Evolutionary conservation across 768 basidiomycete genomes (phyloP), one percentile per base, ranked within the genome.

Genomic region (Mycena polygramma): DNA sequence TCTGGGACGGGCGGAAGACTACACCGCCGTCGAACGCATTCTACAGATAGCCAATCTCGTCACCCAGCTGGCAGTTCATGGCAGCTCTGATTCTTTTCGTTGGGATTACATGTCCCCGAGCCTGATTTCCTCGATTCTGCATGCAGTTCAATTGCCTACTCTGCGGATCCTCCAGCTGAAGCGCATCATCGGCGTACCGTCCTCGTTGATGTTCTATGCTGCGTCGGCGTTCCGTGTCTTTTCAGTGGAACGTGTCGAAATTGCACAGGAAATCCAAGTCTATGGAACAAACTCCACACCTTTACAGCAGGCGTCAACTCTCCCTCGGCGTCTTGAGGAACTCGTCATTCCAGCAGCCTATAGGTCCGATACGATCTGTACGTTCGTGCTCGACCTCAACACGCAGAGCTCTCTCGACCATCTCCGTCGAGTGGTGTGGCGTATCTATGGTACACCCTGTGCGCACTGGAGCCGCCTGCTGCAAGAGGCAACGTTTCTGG

Each of bases 201-300:
- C 54, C 1, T 55, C 54, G 2, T 20, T 55, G 54, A 55, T 55
- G 54, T 55, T 55, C 54, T 55, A 55, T 35, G 54, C 54, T 6
- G 54, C 35, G 2, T 37, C 54, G 35, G 36, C 54, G 22, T 55
- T 55, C 15, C 54, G 54, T 7, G 36, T 55, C 35, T 55, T 55
- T 35, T 37, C 54, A 7, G 35, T 55, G 35, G 54, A 55, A 20
- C 35, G 54, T 15, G 19, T 55, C 4, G 54, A 55, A 19, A 55
- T 55, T 7, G 19, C 37, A 30, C 15, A 55, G 11, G 30, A 17
- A 2, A n/a, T 4, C 7, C 7, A 39, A 39, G 7, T 13, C 7
- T 7, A 13, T 13, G 39, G 13, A 7, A 13, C 39, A 39, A 13
- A 7, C 39, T 39, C 39, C 7, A 39, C 13, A 13, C 13, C 13